Conservation (phyloP, 164 flowering plant genomes). For the Dillenia turbinata region DNA sequence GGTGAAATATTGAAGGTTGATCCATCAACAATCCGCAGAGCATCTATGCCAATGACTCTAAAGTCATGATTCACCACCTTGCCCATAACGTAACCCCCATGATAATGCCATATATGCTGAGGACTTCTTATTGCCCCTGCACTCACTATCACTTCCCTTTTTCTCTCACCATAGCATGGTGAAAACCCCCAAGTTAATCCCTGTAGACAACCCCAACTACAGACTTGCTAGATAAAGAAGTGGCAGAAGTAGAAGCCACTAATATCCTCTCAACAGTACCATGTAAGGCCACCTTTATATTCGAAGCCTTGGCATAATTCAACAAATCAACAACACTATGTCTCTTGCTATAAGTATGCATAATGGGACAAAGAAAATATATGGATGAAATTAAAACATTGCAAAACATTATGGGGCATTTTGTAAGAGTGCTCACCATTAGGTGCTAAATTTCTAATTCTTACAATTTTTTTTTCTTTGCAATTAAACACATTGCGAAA, state of each 20-base stretch:
- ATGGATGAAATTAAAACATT: no score
- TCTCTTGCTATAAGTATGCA: constrained; percentile 29
- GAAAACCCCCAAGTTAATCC: constrained; percentile 47
- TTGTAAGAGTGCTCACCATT: no score
- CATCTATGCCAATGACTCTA: constrained; percentile 52
- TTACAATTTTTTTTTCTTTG: no score
- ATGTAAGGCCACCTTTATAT: constrained; percentile 49
- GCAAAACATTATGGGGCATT: no score
- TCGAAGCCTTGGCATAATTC: constrained; percentile 30
- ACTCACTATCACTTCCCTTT: constrained; percentile 60
- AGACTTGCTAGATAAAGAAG: background rate
- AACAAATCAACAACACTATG: constrained; percentile 79
- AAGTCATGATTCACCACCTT: constrained; percentile 61
- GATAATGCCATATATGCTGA: constrained; percentile 94
- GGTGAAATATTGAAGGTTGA: constrained; percentile 72
- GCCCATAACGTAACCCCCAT: constrained; percentile 83
- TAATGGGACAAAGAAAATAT: no score
- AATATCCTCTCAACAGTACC: constrained; percentile 71
- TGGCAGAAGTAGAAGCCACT: constrained; percentile 27
- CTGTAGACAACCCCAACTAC: constrained; percentile 38
- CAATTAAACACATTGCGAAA: no score
- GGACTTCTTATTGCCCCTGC: constrained; percentile 93
- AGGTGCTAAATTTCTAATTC: no score
- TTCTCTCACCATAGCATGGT: constrained; percentile 56
- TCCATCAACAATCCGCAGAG: constrained; percentile 75